Evolutionary conservation across 2,329 filamentous ascomycete genomes (phyloP).

Genomic region (Beauveria pseudobassiana): DNA sequence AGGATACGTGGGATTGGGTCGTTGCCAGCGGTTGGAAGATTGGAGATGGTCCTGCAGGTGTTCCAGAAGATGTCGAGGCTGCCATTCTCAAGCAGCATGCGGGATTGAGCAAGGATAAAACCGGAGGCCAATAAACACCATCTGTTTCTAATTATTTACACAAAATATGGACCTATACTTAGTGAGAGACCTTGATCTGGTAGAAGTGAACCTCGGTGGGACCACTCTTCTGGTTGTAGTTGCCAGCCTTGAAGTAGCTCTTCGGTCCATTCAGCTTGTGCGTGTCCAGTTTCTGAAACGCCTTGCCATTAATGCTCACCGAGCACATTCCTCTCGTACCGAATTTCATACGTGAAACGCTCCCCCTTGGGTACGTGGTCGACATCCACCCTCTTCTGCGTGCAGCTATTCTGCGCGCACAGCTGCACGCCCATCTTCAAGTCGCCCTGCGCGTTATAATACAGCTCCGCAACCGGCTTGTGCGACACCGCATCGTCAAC

Average conservation of each 20-base stretch:
- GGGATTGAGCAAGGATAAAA: background rate
- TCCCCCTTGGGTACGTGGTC: slow-evolving; percentile 25
- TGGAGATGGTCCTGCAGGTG: background rate
- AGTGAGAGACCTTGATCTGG: slow-evolving; percentile 16
- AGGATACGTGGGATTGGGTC: slow-evolving; percentile 13
- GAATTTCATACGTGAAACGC: slow-evolving; percentile 30
- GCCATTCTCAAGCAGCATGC: background rate
- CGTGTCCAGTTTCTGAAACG: slow-evolving; percentile 19
- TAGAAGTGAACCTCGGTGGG: slow-evolving; percentile 20
- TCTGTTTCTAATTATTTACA: too few relatives aligned
- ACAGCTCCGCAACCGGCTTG: slow-evolving; percentile 34
- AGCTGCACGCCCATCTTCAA: slow-evolving; percentile 32
- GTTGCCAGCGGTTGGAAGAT: slow-evolving; percentile 4
- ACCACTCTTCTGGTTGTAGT: slow-evolving; percentile 28
- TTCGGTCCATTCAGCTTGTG: slow-evolving; percentile 22
- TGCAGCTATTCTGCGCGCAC: slow-evolving; percentile 21
- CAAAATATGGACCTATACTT: background rate
- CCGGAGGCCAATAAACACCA: too few relatives aligned
- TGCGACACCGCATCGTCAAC: slow-evolving; percentile 27
- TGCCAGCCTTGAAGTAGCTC: slow-evolving; percentile 32
- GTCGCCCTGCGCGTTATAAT: slow-evolving; percentile 26
- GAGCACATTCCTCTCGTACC: slow-evolving; percentile 27
- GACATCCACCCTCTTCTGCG: slow-evolving; percentile 23
- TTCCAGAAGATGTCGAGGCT: slow-evolving; percentile 3
- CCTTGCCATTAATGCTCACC: slow-evolving; percentile 23